phyloP scores from a whole-genome alignment of 805 yeast species.

The Saturnispora zaruensis region DNA sequence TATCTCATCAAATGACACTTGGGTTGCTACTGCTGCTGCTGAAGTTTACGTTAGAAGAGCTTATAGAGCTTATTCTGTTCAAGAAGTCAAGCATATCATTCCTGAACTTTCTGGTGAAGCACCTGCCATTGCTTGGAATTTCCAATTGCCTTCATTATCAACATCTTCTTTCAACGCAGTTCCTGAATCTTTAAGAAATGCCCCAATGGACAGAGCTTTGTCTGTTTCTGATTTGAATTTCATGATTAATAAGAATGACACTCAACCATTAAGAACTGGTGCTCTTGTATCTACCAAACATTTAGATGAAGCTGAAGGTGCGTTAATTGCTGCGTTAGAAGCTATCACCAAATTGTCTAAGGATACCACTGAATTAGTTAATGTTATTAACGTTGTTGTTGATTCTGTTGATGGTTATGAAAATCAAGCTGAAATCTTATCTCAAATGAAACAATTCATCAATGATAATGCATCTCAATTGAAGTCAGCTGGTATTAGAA shows the following conservation, averaged over 20 bases:
- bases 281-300: conserved; percentile 71
- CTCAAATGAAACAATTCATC: conserved; percentile 54
- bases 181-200: conserved; percentile 33
- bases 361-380: conserved; percentile 42
- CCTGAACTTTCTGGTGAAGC: conserved; percentile 36
- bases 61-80: conserved; percentile 88
- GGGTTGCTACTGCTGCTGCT: conserved; percentile 91
- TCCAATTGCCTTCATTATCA: conserved; percentile 68
- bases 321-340: conserved; percentile 66
- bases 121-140: conserved; percentile 81
- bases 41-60: conserved; percentile 96
- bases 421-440: conserved; percentile 59
- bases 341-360: conserved; percentile 42
- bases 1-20: conserved; percentile 71
- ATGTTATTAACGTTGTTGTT: conserved; percentile 77
- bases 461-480: conserved; percentile 65
- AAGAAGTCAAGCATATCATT: conserved; percentile 58
- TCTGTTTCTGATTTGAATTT: conserved; percentile 89
- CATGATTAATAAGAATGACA: conserved; percentile 60
- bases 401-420: conserved; percentile 65
- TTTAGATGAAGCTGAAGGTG: conserved; percentile 84
- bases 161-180: conserved; percentile 69
- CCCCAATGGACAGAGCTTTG: conserved; percentile 67
- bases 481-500: conserved; percentile 67
- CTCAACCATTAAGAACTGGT: conserved; percentile 75